These are phyloP conservation scores for Astragalus membranaceus DNA, from an alignment of 306 rosid species.

Conservation along the genomic window DNA sequence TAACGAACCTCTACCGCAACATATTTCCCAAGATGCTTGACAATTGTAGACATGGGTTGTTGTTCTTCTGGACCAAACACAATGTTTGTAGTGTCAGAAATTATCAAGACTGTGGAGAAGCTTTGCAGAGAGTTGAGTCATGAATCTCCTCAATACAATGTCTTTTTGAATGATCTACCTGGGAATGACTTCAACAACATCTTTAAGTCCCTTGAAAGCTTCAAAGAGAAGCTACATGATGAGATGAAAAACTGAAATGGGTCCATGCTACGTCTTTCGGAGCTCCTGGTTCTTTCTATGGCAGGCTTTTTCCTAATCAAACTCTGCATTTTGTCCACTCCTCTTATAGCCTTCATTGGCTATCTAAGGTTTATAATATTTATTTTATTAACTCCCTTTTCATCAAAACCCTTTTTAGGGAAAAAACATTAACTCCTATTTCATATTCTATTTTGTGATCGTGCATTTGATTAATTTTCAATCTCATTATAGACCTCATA, in stretches of 20 bases:
- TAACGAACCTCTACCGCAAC: conserved; percentile 7
- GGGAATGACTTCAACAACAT: conserved; percentile 44
- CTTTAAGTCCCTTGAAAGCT: conserved; percentile 33
- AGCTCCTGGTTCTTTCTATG: conserved; percentile 52
- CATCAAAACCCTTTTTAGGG: no score
- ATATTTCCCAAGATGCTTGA: conserved; percentile 5
- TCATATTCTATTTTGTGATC: no score
- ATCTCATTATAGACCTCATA: no score
- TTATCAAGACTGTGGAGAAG: conserved; percentile 25
- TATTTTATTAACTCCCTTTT: no score
- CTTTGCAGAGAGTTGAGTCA: conserved; percentile 1
- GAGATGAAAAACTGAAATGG: conserved; percentile 1
- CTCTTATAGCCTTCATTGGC: conserved; percentile 37
- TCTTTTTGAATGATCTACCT: conserved; percentile 35
- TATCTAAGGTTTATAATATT: conserved; percentile 43
- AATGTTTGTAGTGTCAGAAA: conserved; percentile 20
- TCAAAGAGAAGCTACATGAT: conserved; percentile 10
- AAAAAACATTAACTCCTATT: no score
- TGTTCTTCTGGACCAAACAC: conserved; percentile 59
- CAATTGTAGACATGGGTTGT: conserved; percentile 53
- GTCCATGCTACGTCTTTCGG: conserved; percentile 41
- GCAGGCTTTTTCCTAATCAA: conserved; percentile 29
- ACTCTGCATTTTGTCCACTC: conserved; percentile 39
- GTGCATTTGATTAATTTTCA: no score
- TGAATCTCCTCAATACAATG: conserved; percentile 27